phyloP scores from a whole-genome alignment of 495 filamentous ascomycete species.

The Clavariopsis aquatica region DNA sequence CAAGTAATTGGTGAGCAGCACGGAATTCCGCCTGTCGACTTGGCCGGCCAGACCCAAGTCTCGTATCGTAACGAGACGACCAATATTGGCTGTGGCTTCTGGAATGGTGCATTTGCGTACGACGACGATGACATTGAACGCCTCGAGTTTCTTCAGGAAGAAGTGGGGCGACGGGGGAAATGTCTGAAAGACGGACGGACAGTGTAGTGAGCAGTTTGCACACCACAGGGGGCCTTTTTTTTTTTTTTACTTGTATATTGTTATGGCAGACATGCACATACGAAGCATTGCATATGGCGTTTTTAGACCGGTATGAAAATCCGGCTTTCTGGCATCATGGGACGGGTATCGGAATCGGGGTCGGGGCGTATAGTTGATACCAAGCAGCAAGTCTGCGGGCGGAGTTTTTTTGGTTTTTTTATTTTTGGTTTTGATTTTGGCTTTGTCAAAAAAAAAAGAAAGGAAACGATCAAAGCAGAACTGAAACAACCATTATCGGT shows the following conservation, averaged over 20 bases:
- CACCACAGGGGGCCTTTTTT: background rate
- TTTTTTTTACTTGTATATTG: background rate
- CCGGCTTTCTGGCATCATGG: too few species aligned
- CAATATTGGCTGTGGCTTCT: conserved; percentile 43
- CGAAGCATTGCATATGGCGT: background rate
- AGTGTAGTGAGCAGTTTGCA: background rate
- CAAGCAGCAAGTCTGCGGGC: conserved; percentile 2
- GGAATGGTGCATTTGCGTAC: conserved; percentile 36
- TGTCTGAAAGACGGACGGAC: conserved; percentile 36
- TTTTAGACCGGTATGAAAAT: too few species aligned
- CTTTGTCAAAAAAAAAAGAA: too few species aligned
- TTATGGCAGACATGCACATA: conserved; percentile 9
- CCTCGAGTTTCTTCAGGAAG: conserved; percentile 36
- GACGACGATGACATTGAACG: conserved; percentile 21
- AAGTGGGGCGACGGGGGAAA: conserved; percentile 39
- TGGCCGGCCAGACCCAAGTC: conserved; percentile 31
- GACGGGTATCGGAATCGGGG: background rate
- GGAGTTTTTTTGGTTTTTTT: background rate
- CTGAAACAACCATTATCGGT: too few species aligned
- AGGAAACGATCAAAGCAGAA: too few species aligned
- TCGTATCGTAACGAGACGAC: conserved; percentile 29
- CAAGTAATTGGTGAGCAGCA: background rate
- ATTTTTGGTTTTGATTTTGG: background rate
- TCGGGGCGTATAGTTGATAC: background rate
- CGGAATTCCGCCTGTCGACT: conserved; percentile 39